A percentile compares a stretch with the other conserved stretches of the same genome.
Evolutionary conservation across 306 rosid species (phyloP).

Genomic region (Vigna reflexopilosa): DNA sequence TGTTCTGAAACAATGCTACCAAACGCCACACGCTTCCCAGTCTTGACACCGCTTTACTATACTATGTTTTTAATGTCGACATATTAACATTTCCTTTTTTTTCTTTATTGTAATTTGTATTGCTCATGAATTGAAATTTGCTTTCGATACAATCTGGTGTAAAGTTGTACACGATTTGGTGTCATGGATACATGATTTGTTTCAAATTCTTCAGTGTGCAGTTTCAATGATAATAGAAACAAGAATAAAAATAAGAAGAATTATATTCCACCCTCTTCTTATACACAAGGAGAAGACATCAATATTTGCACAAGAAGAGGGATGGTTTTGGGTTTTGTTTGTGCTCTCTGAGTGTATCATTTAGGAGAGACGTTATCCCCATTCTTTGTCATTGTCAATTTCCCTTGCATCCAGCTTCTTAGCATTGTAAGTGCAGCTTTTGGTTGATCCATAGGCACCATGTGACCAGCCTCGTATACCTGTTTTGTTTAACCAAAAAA

Average conservation of each 20-base stretch:
- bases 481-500: slow-evolving; percentile 34
- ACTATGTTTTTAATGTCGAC: neutral
- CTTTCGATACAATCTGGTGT: neutral
- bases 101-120: neutral
- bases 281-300: slow-evolving; percentile 15
- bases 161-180: slow-evolving; percentile 4
- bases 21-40: slow-evolving; percentile 39
- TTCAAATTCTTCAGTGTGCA: slow-evolving; percentile 5
- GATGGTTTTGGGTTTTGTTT: slow-evolving; percentile 10
- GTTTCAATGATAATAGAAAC: slow-evolving; percentile 12
- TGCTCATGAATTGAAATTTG: slow-evolving; percentile 12
- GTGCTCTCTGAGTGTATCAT: slow-evolving; percentile 40
- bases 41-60: neutral
- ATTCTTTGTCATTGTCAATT: slow-evolving; percentile 43
- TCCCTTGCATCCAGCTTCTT: slow-evolving; percentile 80
- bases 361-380: slow-evolving; percentile 52
- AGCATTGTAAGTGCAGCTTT: slow-evolving; percentile 82
- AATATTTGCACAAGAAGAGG: slow-evolving; percentile 31
- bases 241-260: neutral
- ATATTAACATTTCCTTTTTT: neutral
- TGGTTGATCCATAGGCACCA: slow-evolving; percentile 99
- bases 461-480: slow-evolving; percentile 86
- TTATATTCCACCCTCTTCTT: slow-evolving; percentile 20
- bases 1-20: slow-evolving; percentile 56
- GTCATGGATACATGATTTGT: slow-evolving; percentile 4